These are phyloP conservation scores for Panicum miliaceum DNA, from an alignment of 176 grass and related monocot species.

Conservation along the genomic window DNA sequence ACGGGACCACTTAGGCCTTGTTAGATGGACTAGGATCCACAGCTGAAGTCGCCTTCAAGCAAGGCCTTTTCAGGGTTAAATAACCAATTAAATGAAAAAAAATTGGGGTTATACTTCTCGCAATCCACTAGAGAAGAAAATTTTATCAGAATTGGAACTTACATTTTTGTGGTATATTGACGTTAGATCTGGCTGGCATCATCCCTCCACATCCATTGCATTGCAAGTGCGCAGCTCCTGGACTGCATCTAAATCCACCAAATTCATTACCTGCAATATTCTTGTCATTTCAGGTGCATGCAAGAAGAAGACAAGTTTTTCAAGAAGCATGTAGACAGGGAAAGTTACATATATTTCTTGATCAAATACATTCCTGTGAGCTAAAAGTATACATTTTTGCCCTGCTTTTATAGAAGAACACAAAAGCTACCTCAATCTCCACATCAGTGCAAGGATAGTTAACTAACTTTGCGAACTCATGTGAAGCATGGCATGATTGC, in stretches of 20 bases:
- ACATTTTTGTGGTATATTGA: conserved; percentile 77
- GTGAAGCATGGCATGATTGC: background rate
- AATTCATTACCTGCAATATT: conserved; percentile 68
- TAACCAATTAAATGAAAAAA: background rate
- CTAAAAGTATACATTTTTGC: background rate
- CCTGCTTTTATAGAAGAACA: background rate
- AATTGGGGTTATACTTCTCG: background rate
- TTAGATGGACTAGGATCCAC: background rate
- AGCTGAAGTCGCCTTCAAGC: background rate
- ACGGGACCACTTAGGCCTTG: background rate
- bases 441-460: conserved; percentile 3
- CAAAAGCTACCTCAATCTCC: conserved; percentile 2
- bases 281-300: conserved; percentile 42
- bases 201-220: conserved; percentile 73
- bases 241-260: conserved; percentile 85
- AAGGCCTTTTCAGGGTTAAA: conserved; percentile 20
- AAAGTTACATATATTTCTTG: conserved; percentile 14
- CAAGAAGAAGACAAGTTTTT: background rate
- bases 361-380: background rate
- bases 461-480: background rate
- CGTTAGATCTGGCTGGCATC: conserved; percentile 80
- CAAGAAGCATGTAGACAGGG: conserved; percentile 14
- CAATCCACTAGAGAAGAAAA: conserved; percentile 20
- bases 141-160: conserved; percentile 34
- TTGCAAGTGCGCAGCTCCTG: conserved; percentile 69